Conservation (phyloP, 805 yeast species). For the Saturnispora quitensis region DNA sequence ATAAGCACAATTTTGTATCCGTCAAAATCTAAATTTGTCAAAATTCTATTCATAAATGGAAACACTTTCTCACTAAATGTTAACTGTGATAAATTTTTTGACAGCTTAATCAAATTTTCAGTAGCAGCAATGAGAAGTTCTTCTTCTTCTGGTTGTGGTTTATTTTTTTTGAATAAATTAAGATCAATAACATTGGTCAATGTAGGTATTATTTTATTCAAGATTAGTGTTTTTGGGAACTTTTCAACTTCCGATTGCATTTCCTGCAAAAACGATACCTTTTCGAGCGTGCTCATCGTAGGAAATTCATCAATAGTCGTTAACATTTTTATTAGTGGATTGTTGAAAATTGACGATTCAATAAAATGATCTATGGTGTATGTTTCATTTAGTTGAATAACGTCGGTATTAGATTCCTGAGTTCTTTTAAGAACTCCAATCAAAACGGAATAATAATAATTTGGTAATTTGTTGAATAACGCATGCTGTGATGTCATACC, state of each 20-base stretch:
- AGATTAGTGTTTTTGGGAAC: slow-evolving; percentile 50
- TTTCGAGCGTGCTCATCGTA: slow-evolving; percentile 61
- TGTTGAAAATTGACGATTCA: slow-evolving; percentile 69
- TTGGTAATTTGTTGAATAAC: slow-evolving; percentile 53
- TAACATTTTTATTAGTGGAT: slow-evolving; percentile 72
- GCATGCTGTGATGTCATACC: slow-evolving; percentile 34
- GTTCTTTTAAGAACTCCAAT: slow-evolving; percentile 45
- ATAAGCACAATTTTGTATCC: slow-evolving; percentile 25
- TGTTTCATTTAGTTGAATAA: slow-evolving; percentile 18
- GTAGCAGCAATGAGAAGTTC: slow-evolving; percentile 39
- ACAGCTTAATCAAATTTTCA: slow-evolving; percentile 51
- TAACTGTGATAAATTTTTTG: slow-evolving; percentile 59
- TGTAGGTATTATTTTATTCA: slow-evolving; percentile 67
- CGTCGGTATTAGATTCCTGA: slow-evolving; percentile 25
- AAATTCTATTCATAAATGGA: slow-evolving; percentile 31
- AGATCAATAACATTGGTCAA: slow-evolving; percentile 40
- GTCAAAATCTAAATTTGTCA: slow-evolving; percentile 21
- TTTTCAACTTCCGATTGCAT: slow-evolving; percentile 43
- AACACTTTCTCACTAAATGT: slow-evolving; percentile 67
- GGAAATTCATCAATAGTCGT: slow-evolving; percentile 76
- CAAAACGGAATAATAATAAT: slow-evolving; percentile 38
- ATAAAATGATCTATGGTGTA: slow-evolving; percentile 56
- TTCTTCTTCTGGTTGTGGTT: slow-evolving; percentile 14
- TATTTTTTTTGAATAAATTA: slow-evolving; percentile 10
- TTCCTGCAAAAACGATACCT: slow-evolving; percentile 57